These are phyloP conservation scores for Alternaria incomplexa DNA, from an alignment of 2,329 filamentous ascomycete species.

Conservation along the genomic window DNA sequence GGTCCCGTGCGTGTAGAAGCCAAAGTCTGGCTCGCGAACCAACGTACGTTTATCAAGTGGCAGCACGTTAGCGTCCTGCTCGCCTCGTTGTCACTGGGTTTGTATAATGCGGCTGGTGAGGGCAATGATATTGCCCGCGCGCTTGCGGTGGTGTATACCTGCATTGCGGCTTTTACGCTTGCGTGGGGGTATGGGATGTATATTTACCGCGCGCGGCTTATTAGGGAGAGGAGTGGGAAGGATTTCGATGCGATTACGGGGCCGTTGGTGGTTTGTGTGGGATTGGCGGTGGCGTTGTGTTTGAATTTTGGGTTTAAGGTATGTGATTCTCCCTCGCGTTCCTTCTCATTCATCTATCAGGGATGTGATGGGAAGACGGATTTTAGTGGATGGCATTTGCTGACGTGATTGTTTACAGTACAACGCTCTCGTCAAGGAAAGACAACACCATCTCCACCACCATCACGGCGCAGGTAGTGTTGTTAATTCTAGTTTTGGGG, in stretches of 20 bases:
- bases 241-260: slow-evolving; percentile 92
- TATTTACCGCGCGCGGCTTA: slow-evolving; percentile 76
- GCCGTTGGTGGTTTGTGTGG: slow-evolving; percentile 80
- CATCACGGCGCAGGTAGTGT: slow-evolving; percentile 4
- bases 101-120: slow-evolving; percentile 86
- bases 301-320: slow-evolving; percentile 91
- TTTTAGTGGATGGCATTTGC: background rate
- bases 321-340: slow-evolving; percentile 8
- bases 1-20: slow-evolving; percentile 92
- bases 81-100: slow-evolving; percentile 78
- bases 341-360: too few relatives aligned
- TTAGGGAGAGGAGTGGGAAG: slow-evolving; percentile 82
- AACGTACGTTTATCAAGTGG: slow-evolving; percentile 98
- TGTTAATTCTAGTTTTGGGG: slow-evolving; percentile 3
- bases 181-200: slow-evolving; percentile 89
- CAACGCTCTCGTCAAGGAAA: slow-evolving; percentile 20
- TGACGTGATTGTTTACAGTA: slow-evolving; percentile 26
- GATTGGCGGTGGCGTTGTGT: slow-evolving; percentile 77
- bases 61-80: slow-evolving; percentile 92
- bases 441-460: slow-evolving; percentile 8
- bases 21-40: slow-evolving; percentile 98
- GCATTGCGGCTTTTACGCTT: slow-evolving; percentile 81
- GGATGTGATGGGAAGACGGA: background rate
- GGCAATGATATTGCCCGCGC: slow-evolving; percentile 74
- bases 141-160: slow-evolving; percentile 83